Evolutionary conservation across 2,329 filamentous ascomycete species (phyloP).

Genomic region (Teratosphaeria destructans): DNA sequence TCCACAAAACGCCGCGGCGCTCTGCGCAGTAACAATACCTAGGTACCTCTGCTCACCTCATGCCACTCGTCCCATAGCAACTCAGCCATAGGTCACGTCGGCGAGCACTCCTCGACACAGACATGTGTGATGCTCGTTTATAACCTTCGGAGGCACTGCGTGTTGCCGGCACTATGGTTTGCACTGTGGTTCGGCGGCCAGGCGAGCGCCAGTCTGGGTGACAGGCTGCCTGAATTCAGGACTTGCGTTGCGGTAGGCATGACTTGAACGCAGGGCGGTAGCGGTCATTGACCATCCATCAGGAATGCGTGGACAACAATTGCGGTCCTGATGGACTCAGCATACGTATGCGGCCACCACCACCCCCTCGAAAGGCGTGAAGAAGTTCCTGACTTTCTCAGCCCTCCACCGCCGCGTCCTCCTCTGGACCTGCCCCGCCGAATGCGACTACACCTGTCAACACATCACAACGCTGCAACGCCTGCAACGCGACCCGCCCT

Average conservation of each 20-base stretch:
- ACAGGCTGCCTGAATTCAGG: conserved; percentile 75
- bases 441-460: conserved; percentile 98
- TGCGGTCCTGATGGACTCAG: conserved; percentile 57
- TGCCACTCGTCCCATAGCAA: not conserved
- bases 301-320: conserved; percentile 75
- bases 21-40: not conserved
- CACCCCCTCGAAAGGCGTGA: not conserved
- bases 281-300: conserved; percentile 1
- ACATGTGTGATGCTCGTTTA: conserved; percentile 19
- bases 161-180: conserved; percentile 9
- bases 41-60: too few relatives aligned
- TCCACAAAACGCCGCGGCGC: not conserved
- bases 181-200: conserved; percentile 4
- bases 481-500: conserved; percentile 52
- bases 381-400: conserved; percentile 28
- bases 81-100: not conserved
- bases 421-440: conserved; percentile 81
- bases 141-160: conserved; percentile 11
- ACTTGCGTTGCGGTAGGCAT: conserved; percentile 68
- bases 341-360: conserved; percentile 53
- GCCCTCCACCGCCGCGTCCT: conserved; percentile 77
- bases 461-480: conserved; percentile 75
- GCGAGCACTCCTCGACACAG: conserved; percentile 5
- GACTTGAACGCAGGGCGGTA: not conserved
- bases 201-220: conserved; percentile 64